Conservation (phyloP, 2,329 filamentous ascomycete species). For the Diaporthe nobilis region DNA sequence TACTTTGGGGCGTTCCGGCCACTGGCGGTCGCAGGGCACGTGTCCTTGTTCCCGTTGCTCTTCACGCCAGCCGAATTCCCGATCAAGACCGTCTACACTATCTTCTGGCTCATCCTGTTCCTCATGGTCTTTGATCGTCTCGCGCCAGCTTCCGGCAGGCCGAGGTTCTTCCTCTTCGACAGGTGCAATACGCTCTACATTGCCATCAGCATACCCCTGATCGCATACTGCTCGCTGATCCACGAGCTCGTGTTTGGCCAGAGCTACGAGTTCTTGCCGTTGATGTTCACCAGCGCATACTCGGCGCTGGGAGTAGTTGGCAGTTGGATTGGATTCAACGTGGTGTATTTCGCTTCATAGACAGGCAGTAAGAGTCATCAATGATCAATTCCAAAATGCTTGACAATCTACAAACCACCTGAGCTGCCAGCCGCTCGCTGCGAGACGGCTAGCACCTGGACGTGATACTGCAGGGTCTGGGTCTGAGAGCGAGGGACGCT, state of each 20-base stretch:
- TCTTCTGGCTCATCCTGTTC: constrained; percentile 92
- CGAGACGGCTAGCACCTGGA: background rate
- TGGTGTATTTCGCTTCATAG: constrained; percentile 83
- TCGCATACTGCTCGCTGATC: constrained; percentile 87
- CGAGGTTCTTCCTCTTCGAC: constrained; percentile 91
- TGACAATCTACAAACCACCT: background rate
- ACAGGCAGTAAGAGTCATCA: constrained; percentile 36
- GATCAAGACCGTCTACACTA: constrained; percentile 92
- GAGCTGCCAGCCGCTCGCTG: background rate
- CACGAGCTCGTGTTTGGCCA: constrained; percentile 88
- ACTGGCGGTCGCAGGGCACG: constrained; percentile 91
- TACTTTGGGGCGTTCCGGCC: constrained; percentile 94
- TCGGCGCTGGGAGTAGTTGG: constrained; percentile 94
- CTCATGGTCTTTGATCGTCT: constrained; percentile 88
- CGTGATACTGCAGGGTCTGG: constrained; percentile 4
- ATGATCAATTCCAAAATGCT: background rate
- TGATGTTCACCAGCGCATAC: constrained; percentile 98
- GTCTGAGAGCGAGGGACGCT: constrained; percentile 1
- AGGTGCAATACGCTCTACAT: constrained; percentile 93
- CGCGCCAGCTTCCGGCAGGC: constrained; percentile 83
- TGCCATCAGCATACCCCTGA: constrained; percentile 87
- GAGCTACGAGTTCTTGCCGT: constrained; percentile 87
- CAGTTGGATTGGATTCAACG: constrained; percentile 94
- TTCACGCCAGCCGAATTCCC: constrained; percentile 95
- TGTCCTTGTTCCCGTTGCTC: constrained; percentile 93